Evolutionary conservation across 345 rosid species (phyloP), one percentile per base, ranked within the genome.

Genomic region (Citrus mangshanensis): DNA sequence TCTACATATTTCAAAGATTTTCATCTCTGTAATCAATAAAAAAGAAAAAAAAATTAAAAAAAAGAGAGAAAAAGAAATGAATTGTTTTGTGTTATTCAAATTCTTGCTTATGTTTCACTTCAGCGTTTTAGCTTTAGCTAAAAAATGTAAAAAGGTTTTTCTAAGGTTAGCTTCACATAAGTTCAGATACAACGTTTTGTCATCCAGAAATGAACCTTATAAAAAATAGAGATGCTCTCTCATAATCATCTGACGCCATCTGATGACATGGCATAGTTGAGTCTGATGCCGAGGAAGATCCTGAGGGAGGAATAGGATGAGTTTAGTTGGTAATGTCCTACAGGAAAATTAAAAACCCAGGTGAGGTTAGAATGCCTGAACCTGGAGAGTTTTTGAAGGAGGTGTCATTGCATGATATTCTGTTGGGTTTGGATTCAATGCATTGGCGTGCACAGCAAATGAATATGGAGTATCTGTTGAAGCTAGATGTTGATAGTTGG

Each of bases 381-480:
- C 51, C 58, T 18, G 84, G 82, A 19, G 73, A 62, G 13, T 86
- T 87, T 73, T 86, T 89, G 10, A 67, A 75, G 54, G 90, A 89
- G 78, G 84, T 89, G 10, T 81, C 87, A 0, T 27, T 89, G 78
- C 87, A 84, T 69, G 75, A 82, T 68, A 91, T 89, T 72, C 81
- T 85, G 42, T 77, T 89, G 85, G 86, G 82, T 70, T 59, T 81
- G 3, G 58, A 81, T 54, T 88, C 93, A 13, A 38, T 84, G 35
- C 89, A 86, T 14, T 81, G 89, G 89, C 32, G 79, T 51, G 86
- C 86, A 2, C 91, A 86, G 59, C 91, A 86, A 59, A 89, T 91
- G 6, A 89, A 88, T 79, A 77, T 88, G 68, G 87, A 89, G 78
- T 87, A 89, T 73, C 40, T 89, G 76, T 32, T 89, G 85, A 54